Conservation (phyloP, 2,329 filamentous ascomycete genomes). For the Plenodomus lindquistii region DNA sequence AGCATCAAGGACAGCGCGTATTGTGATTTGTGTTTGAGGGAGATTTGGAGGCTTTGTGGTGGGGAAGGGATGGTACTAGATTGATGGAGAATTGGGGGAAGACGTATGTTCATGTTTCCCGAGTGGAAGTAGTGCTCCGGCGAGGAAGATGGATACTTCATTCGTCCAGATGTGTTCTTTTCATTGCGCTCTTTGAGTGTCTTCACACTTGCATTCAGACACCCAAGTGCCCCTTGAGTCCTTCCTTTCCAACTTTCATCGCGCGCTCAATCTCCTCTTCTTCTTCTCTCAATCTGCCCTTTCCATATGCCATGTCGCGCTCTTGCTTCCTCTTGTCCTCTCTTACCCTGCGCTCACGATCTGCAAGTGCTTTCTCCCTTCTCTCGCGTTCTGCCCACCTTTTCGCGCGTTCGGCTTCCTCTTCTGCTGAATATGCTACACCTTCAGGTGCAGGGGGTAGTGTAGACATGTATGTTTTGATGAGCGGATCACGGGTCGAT, state of each 20-base stretch:
- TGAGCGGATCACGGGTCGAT: slow-evolving; percentile 63
- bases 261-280: slow-evolving; percentile 70
- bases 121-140: too few species aligned
- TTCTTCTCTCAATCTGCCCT: slow-evolving; percentile 65
- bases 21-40: too few species aligned
- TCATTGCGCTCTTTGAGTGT: too few species aligned
- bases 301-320: slow-evolving; percentile 63
- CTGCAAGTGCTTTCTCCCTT: slow-evolving; percentile 69
- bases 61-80: too few species aligned
- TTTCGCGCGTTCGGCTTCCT: slow-evolving; percentile 54
- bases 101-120: too few species aligned
- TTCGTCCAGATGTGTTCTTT: too few species aligned
- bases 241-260: slow-evolving; percentile 70
- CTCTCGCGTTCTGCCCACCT: slow-evolving; percentile 43
- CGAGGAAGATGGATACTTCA: not conserved
- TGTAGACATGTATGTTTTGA: slow-evolving; percentile 68
- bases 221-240: slow-evolving; percentile 64
- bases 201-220: slow-evolving; percentile 9
- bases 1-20: too few species aligned
- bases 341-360: slow-evolving; percentile 64
- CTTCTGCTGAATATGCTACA: slow-evolving; percentile 49
- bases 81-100: too few species aligned
- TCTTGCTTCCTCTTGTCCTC: slow-evolving; percentile 66
- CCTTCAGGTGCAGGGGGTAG: slow-evolving; percentile 62
- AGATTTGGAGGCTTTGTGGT: too few species aligned